Conservation (phyloP, 2,329 filamentous ascomycete genomes). For the Cucurbitaria berberidis region DNA sequence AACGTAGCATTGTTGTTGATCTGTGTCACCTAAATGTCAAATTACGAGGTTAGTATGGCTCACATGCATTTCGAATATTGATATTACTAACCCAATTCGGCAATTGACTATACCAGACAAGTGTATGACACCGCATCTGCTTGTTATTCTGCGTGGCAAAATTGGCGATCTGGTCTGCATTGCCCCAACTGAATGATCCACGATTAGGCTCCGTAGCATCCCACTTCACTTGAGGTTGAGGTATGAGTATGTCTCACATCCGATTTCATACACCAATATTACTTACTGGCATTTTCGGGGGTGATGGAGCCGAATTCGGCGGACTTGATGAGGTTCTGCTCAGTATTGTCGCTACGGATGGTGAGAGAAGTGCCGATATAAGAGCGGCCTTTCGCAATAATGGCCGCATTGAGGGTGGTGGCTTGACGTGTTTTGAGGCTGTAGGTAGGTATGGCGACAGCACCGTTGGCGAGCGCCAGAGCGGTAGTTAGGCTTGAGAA, state of each 20-base stretch:
- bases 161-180: slow-evolving; percentile 44
- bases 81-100: slow-evolving; percentile 46
- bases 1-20: slow-evolving; percentile 47
- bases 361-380: slow-evolving; percentile 48
- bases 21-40: too few species aligned
- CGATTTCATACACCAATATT: too few species aligned
- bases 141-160: slow-evolving; percentile 46
- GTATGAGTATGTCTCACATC: too few species aligned
- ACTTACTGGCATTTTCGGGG: slow-evolving; percentile 48
- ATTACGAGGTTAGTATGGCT: too few species aligned
- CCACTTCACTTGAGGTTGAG: slow-evolving; percentile 53
- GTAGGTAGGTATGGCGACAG: slow-evolving; percentile 18
- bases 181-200: slow-evolving; percentile 43
- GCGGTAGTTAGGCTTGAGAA: slow-evolving; percentile 23
- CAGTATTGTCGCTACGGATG: slow-evolving; percentile 41
- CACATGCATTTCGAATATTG: too few species aligned
- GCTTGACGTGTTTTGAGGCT: slow-evolving; percentile 26
- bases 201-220: slow-evolving; percentile 47
- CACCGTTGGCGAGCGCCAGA: slow-evolving; percentile 27
- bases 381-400: slow-evolving; percentile 32
- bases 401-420: slow-evolving; percentile 27
- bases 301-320: slow-evolving; percentile 45
- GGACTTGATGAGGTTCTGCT: slow-evolving; percentile 28
- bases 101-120: slow-evolving; percentile 50
- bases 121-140: slow-evolving; percentile 48